These are phyloP conservation scores for Suhomyces bolitotheri DNA, from an alignment of 1,139 yeast genomes.

Conservation along the genomic window DNA sequence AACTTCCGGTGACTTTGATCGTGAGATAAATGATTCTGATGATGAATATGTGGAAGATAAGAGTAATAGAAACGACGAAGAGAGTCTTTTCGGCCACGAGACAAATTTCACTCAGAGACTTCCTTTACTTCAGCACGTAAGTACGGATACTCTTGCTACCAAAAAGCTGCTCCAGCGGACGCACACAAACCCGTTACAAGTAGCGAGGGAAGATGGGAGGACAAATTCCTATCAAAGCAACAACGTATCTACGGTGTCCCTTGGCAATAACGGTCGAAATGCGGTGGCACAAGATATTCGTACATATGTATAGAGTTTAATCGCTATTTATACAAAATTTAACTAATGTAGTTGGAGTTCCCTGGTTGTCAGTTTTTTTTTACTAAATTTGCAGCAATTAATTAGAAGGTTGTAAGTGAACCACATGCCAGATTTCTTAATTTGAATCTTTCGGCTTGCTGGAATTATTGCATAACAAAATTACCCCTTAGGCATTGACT, in stretches of 20 bases:
- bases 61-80: constrained; percentile 4
- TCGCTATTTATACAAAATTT: too few species aligned
- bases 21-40: constrained; percentile 2
- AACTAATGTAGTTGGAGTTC: too few species aligned
- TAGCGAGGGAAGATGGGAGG: constrained; percentile 7
- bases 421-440: too few species aligned
- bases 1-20: neutral
- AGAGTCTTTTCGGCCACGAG: constrained; percentile 18
- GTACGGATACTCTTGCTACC: constrained; percentile 24
- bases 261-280: constrained; percentile 4
- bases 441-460: too few species aligned
- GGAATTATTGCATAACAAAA: too few species aligned
- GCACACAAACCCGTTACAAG: constrained; percentile 9
- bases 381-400: too few species aligned
- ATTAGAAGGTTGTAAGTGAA: too few species aligned
- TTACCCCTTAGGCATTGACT: too few species aligned
- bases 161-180: constrained; percentile 9
- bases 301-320: constrained; percentile 9
- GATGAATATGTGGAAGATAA: constrained; percentile 3
- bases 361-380: too few species aligned
- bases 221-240: constrained; percentile 7
- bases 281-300: constrained; percentile 6
- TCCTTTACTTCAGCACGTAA: constrained; percentile 32
- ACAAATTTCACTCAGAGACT: constrained; percentile 32
- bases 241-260: constrained; percentile 5